Conservation (phyloP, 306 rosid genomes). For the Ormosia emarginata region DNA sequence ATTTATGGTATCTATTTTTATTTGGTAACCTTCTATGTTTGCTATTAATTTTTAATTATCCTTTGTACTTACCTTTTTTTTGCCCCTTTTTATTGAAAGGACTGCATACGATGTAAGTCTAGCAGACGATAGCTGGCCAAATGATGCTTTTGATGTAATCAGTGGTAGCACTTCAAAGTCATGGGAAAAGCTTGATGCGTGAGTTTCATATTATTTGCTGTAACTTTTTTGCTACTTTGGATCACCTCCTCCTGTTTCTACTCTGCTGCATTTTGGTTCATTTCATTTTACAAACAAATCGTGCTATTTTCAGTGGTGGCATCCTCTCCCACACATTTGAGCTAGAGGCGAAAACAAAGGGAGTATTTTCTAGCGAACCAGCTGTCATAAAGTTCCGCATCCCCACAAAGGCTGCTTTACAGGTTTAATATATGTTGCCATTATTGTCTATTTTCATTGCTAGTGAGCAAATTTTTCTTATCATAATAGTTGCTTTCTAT, state of each 20-base stretch:
- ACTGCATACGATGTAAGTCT: slow-evolving; percentile 88
- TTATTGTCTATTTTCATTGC: not conserved
- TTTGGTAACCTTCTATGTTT: not conserved
- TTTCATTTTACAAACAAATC: not conserved
- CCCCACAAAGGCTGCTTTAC: slow-evolving; percentile 83
- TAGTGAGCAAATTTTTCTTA: slow-evolving; percentile 1
- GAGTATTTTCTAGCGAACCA: slow-evolving; percentile 63
- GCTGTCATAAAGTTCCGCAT: slow-evolving; percentile 84
- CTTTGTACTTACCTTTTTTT: not conserved
- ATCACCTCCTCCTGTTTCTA: not conserved
- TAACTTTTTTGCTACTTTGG: slow-evolving; percentile 16
- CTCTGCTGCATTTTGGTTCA: not conserved
- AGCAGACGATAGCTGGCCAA: slow-evolving; percentile 79
- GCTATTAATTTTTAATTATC: not conserved
- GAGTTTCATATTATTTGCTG: slow-evolving; percentile 32
- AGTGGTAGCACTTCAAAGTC: slow-evolving; percentile 73
- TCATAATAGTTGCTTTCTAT: slow-evolving; percentile 6
- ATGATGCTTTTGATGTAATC: slow-evolving; percentile 52
- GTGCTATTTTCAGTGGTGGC: slow-evolving; percentile 57
- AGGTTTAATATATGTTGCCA: slow-evolving; percentile 45
- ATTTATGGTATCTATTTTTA: not conserved
- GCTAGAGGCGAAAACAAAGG: slow-evolving; percentile 78
- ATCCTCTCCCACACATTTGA: slow-evolving; percentile 78
- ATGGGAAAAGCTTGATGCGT: slow-evolving; percentile 99
- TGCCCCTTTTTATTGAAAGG: slow-evolving; percentile 35